Evolutionary conservation across 2,329 filamentous ascomycete genomes (phyloP), one percentile per base, ranked within the genome.

Genomic region (Xylariaceae sp.): DNA sequence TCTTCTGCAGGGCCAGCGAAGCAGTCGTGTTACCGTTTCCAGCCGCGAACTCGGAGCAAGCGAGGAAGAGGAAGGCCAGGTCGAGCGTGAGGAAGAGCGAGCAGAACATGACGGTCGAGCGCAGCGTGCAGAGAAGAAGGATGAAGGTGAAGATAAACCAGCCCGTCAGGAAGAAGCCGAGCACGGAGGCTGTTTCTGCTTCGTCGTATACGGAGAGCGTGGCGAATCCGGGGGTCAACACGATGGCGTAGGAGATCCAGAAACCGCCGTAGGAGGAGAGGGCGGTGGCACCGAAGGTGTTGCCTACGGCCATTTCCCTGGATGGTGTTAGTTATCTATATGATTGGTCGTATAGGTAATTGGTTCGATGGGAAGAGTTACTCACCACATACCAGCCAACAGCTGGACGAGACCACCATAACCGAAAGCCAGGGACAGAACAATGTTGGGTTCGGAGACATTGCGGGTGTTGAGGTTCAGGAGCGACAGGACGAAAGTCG

Each of bases 121-220:
- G 83, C 55, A 93, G 78, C 8, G 89, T 93, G 79, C 86, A 88
- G 61, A 92, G 68, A 45, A 92, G 78, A 64, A 92, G 73, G 60
- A 93, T 75, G 58, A 85, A 87, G 55, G 89, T 93, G 78, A 93
- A 93, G 76, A 93, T 90, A 78, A 90, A 92, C 89, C 89, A 93
- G 73, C 87, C 83, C 2, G 84, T 84, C 59, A 93, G 77, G 81
- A 88, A 93, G 72, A 92, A 84, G 58, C 87, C 89, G 57, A 92
- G 77, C 0, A 85, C 86, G 52, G 86, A 84, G 55, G 82, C 79
- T 63, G 78, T 77, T 30, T 76, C 67, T 15, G 74, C 73, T 57
- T 73, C 73, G 66, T 76, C 66, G 66, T 86, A 86, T 0, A 66
- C 51, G 35, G 72, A 73, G 7, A 77, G 72, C 59, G 90, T 85